These are phyloP conservation scores for Tetrahymena thermophila DNA, from an alignment of 73 alveolate genomes.

Conservation along the genomic window DNA sequence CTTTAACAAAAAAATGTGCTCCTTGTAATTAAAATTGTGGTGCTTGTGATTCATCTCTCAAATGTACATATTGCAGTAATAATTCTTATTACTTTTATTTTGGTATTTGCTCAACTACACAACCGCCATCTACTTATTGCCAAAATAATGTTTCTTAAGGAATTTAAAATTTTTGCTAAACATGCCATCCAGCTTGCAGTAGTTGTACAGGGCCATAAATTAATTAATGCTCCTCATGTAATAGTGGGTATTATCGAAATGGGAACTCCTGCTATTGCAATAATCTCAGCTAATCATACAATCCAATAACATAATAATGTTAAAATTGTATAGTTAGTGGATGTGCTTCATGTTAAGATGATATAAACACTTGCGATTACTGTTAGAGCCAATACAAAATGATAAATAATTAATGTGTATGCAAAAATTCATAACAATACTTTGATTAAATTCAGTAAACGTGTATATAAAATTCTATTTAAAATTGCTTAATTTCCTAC, in stretches of 20 bases:
- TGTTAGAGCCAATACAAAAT: not conserved
- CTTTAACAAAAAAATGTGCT: not conserved
- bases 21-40: not conserved
- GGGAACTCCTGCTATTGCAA: not conserved
- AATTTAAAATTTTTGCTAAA: not conserved
- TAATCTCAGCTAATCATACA: not conserved
- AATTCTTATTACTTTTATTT: not conserved
- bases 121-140: not conserved
- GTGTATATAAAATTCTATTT: not conserved
- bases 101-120: not conserved
- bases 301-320: not conserved
- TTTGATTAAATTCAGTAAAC: not conserved
- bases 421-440: not conserved
- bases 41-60: not conserved
- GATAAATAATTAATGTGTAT: not conserved
- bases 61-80: not conserved
- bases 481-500: not conserved
- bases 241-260: not conserved
- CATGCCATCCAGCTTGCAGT: not conserved
- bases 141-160: not conserved
- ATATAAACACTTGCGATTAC: not conserved
- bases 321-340: not conserved
- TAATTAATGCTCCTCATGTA: not conserved
- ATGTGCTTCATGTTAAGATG: not conserved
- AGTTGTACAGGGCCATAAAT: not conserved